Conservation (phyloP, 2,329 filamentous ascomycete genomes). For the Apiospora sp. region DNA sequence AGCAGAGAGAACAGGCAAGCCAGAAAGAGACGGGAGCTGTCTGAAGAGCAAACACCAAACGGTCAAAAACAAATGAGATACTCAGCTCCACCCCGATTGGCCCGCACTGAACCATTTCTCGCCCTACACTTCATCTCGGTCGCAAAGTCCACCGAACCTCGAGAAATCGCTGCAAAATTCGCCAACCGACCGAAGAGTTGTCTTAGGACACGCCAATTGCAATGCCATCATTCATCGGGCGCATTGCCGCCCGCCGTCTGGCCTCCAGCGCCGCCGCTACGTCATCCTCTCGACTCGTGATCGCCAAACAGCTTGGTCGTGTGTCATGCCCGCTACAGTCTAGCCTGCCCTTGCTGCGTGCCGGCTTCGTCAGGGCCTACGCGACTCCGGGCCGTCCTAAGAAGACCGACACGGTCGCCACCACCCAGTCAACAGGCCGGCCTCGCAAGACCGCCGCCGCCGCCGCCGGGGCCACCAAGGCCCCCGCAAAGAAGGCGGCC, state of each 20-base stretch:
- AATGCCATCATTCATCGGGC: conserved; percentile 54
- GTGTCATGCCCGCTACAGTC: conserved; percentile 25
- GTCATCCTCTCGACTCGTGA: conserved; percentile 31
- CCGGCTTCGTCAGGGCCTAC: conserved; percentile 29
- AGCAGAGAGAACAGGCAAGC: background rate
- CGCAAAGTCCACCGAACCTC: background rate
- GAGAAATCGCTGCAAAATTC: background rate
- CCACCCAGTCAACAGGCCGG: conserved; percentile 33
- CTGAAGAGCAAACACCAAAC: background rate
- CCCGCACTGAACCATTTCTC: background rate
- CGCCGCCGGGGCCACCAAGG: conserved; percentile 23
- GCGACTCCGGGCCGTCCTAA: conserved; percentile 32
- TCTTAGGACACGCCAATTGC: background rate
- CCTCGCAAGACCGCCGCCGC: conserved; percentile 35
- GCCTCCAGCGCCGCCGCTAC: conserved; percentile 32
- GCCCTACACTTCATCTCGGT: conserved; percentile 1
- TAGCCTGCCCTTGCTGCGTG: conserved; percentile 22
- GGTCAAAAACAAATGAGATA: conserved; percentile 3
- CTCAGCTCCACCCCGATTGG: conserved; percentile 6
- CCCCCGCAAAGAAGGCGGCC: conserved; percentile 32
- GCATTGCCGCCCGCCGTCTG: conserved; percentile 48
- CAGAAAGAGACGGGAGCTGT: background rate
- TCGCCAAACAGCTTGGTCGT: conserved; percentile 32
- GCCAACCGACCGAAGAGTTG: background rate
- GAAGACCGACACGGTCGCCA: conserved; percentile 10